phyloP scores from a whole-genome alignment of 2,329 filamentous ascomycete species.

The Cladosporium halotolerans region DNA sequence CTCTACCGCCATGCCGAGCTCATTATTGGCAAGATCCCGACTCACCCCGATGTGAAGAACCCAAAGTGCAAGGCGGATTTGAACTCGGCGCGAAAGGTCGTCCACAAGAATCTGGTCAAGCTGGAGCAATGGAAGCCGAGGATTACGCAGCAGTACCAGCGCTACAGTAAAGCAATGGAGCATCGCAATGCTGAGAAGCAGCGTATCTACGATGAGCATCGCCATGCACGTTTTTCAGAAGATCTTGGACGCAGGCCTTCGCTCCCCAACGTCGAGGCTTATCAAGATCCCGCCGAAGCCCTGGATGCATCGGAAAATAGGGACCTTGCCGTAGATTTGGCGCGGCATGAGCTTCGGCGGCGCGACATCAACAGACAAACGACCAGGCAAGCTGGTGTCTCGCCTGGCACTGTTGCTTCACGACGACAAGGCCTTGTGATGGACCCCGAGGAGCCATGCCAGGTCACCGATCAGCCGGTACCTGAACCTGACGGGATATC shows the following conservation, averaged over 20 bases:
- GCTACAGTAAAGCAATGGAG: conserved; percentile 53
- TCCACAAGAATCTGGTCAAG: conserved; percentile 59
- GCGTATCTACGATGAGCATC: conserved; percentile 17
- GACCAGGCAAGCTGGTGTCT: conserved; percentile 49
- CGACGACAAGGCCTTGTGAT: conserved; percentile 24
- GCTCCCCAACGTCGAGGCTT: conserved; percentile 2
- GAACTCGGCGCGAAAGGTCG: conserved; percentile 52
- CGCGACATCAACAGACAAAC: conserved; percentile 53
- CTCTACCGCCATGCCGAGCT: conserved; percentile 84
- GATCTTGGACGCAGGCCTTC: conserved; percentile 16
- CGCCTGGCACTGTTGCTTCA: conserved; percentile 35
- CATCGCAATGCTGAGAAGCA: conserved; percentile 29
- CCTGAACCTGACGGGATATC: conserved; percentile 9
- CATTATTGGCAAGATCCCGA: conserved; percentile 67
- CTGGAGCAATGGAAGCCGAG: conserved; percentile 75
- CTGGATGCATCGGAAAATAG: conserved; percentile 66
- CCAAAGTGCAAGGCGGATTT: conserved; percentile 52
- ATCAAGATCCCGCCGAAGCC: conserved; percentile 13
- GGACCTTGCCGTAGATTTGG: conserved; percentile 70
- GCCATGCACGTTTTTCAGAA: conserved; percentile 12
- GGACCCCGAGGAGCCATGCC: conserved; percentile 10
- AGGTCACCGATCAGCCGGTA: neutral
- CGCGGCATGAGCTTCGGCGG: conserved; percentile 63
- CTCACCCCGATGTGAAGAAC: conserved; percentile 68
- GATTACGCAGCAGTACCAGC: conserved; percentile 64